These are phyloP conservation scores for Vaccinium corymbosum DNA, from an alignment of 148 eudicot species.

Conservation along the genomic window DNA sequence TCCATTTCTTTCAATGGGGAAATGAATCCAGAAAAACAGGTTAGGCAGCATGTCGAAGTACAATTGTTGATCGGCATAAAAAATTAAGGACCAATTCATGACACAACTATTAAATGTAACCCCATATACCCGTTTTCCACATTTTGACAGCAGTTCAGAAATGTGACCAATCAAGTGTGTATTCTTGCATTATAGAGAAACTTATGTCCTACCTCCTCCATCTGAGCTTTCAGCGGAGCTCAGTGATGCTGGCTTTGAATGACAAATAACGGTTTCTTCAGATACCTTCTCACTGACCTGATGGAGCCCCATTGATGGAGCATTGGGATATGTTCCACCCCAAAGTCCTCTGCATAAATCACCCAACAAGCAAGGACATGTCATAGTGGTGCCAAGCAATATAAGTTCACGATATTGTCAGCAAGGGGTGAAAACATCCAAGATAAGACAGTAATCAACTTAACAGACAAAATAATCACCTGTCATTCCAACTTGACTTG, in stretches of 20 bases:
- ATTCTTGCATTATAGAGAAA: neutral
- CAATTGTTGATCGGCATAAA: neutral
- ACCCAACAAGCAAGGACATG: neutral
- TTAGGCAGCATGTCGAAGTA: neutral
- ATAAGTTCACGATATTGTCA: neutral
- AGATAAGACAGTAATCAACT: neutral
- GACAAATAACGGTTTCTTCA: slow-evolving; percentile 46
- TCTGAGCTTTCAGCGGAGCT: slow-evolving; percentile 60
- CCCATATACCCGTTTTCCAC: neutral
- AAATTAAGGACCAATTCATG: neutral
- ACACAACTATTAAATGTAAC: neutral
- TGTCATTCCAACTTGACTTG: slow-evolving; percentile 27
- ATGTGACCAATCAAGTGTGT: neutral
- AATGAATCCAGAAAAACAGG: neutral
- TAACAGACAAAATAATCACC: slow-evolving; percentile 18
- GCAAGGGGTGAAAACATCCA: slow-evolving; percentile 13
- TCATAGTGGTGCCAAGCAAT: neutral
- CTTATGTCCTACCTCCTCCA: slow-evolving; percentile 41
- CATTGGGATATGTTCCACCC: slow-evolving; percentile 22
- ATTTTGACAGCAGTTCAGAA: slow-evolving; percentile 4
- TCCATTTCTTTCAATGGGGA: neutral
- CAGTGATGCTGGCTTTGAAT: slow-evolving; percentile 52
- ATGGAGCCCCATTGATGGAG: slow-evolving; percentile 21
- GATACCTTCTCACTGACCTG: slow-evolving; percentile 26
- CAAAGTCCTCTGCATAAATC: slow-evolving; percentile 29